Percentiles rank a stretch among this genome's conserved stretches.
Evolutionary conservation across 2,329 filamentous ascomycete species (phyloP).

Genomic region (Colletotrichum noveboracense): DNA sequence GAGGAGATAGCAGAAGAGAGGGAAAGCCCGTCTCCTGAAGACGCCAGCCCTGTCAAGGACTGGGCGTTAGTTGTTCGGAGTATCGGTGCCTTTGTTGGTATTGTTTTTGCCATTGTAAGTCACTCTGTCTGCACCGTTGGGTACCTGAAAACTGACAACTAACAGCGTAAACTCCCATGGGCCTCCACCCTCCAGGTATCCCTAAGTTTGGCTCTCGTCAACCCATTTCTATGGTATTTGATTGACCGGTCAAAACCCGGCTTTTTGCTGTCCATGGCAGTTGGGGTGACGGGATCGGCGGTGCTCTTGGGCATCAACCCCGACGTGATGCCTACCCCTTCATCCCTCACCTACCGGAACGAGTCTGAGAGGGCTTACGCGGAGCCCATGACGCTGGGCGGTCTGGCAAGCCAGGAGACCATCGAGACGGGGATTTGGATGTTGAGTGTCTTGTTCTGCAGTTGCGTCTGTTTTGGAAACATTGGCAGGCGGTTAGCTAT

Average conservation of each 20-base stretch:
- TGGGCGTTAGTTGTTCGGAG: conserved; percentile 72
- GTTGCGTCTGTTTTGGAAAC: conserved; percentile 94
- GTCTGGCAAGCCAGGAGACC: conserved; percentile 64
- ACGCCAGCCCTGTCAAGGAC: conserved; percentile 58
- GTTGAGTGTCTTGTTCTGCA: conserved; percentile 91
- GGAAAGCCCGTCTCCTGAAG: conserved; percentile 27
- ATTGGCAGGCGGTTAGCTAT: conserved; percentile 83
- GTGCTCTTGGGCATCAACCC: conserved; percentile 78
- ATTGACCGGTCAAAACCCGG: conserved; percentile 90
- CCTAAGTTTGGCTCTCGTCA: conserved; percentile 85
- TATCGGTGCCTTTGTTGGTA: conserved; percentile 66
- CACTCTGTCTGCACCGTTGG: neutral
- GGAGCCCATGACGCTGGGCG: conserved; percentile 49
- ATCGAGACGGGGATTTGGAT: conserved; percentile 86
- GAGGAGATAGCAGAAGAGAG: conserved; percentile 30
- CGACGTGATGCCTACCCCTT: conserved; percentile 75
- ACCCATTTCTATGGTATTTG: conserved; percentile 94
- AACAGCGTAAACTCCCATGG: conserved; percentile 87
- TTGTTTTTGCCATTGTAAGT: conserved; percentile 77
- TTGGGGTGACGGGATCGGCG: conserved; percentile 77
- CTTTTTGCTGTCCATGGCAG: conserved; percentile 76
- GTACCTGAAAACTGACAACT: neutral
- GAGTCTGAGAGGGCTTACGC: conserved; percentile 21
- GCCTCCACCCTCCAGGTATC: conserved; percentile 94
- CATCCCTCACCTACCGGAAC: conserved; percentile 40